A percentile compares a stretch with the other conserved stretches of the same genome.
Evolutionary conservation across 225 moss, liverwort and hornwort species (phyloP).

Genomic region (Lunularia cruciata): DNA sequence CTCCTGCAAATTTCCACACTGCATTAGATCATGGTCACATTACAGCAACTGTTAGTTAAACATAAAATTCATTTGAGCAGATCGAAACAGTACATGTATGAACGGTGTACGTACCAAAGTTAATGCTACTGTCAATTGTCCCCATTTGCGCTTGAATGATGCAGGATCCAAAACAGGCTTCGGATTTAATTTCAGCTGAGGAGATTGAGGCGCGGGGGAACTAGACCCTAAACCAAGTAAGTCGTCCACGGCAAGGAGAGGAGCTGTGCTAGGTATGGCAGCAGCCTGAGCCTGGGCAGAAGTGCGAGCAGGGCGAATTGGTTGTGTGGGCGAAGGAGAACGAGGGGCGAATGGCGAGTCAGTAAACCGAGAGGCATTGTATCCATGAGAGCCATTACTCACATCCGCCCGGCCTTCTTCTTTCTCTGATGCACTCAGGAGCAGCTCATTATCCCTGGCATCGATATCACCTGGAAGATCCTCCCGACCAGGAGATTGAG

Average conservation of each 20-base stretch:
- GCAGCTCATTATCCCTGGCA: constrained; percentile 78
- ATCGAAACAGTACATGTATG: neutral
- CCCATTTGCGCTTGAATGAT: constrained; percentile 89
- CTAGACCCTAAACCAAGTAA: constrained; percentile 68
- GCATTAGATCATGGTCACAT: too few relatives aligned
- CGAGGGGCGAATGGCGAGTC: constrained; percentile 37
- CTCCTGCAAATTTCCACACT: constrained; percentile 47
- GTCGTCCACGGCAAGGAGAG: constrained; percentile 85
- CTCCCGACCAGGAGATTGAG: constrained; percentile 63
- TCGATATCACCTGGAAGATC: constrained; percentile 70
- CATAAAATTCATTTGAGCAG: neutral
- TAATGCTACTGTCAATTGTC: constrained; percentile 76
- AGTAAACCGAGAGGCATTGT: constrained; percentile 55
- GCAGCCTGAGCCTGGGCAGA: constrained; percentile 26
- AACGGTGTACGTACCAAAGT: constrained; percentile 57
- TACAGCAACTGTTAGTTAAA: neutral
- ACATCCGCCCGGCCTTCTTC: constrained; percentile 64
- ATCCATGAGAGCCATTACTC: constrained; percentile 81
- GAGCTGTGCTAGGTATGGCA: constrained; percentile 39
- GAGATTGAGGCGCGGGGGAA: constrained; percentile 41
- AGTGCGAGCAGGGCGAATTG: constrained; percentile 37
- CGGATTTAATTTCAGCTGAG: constrained; percentile 69
- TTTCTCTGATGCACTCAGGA: constrained; percentile 74
- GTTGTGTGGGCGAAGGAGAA: constrained; percentile 53
- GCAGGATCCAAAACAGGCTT: constrained; percentile 74